These are phyloP conservation scores for Wickerhamomyces tratensis DNA, from an alignment of 805 yeast species.

Conservation along the genomic window DNA sequence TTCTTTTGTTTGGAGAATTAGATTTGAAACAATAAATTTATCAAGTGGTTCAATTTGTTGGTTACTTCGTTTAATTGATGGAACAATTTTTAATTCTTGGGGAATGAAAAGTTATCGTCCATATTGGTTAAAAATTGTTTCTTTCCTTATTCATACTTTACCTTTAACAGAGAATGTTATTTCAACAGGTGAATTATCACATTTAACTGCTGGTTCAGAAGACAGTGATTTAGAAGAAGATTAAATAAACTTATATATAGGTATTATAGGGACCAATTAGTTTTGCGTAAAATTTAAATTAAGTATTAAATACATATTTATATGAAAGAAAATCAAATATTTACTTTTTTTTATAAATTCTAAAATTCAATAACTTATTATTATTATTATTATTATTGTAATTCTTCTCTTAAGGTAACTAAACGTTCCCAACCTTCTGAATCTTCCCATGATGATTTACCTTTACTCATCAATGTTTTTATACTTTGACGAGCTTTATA, in stretches of 20 bases:
- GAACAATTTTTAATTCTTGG: not conserved
- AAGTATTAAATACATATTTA: no score
- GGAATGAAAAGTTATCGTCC: not conserved
- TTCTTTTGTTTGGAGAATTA: conserved; percentile 25
- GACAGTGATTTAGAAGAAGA: not conserved
- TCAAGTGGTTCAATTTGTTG: not conserved
- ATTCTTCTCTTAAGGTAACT: conserved; percentile 23
- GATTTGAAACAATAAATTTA: conserved; percentile 21
- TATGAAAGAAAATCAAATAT: no score
- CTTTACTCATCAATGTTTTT: conserved; percentile 69
- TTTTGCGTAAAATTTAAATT: no score
- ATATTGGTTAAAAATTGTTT: not conserved
- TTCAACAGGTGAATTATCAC: not conserved
- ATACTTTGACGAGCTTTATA: conserved; percentile 69
- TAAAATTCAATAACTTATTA: no score
- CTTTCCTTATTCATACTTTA: not conserved
- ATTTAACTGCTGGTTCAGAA: not conserved
- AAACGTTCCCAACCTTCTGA: conserved; percentile 68
- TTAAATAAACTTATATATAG: no score
- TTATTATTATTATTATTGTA: not conserved
- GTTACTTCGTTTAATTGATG: not conserved
- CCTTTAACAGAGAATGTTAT: not conserved
- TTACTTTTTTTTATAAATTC: no score
- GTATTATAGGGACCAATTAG: no score
- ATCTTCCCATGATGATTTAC: conserved; percentile 72